phyloP scores from a whole-genome alignment of 164 flowering plant species.

The Paratinospora sagittata region DNA sequence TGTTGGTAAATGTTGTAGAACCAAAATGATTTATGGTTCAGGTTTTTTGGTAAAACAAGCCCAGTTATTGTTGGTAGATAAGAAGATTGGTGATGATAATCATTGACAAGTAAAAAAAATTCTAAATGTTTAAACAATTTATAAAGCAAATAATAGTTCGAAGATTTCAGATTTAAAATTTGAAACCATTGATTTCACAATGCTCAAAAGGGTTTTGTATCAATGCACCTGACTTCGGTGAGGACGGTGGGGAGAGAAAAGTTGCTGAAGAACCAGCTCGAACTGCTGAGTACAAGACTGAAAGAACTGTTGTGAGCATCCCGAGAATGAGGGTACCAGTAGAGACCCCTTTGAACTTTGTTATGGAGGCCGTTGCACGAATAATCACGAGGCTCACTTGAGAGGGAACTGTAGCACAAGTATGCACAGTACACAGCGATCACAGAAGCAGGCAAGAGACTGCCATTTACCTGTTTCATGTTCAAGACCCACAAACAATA shows the following conservation, averaged over 20 bases:
- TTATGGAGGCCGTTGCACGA: constrained; percentile 87
- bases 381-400: constrained; percentile 88
- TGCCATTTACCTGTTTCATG: constrained; percentile 77
- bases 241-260: constrained; percentile 90
- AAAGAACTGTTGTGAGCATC: constrained; percentile 92
- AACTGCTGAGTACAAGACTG: constrained; percentile 85
- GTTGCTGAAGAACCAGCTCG: constrained; percentile 98
- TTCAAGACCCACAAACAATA: background rate
- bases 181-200: too few relatives aligned
- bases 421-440: constrained; percentile 90
- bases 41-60: too few relatives aligned
- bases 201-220: constrained; percentile 5
- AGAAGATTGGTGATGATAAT: too few relatives aligned
- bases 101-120: too few relatives aligned
- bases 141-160: too few relatives aligned
- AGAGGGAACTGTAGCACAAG: constrained; percentile 81
- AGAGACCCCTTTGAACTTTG: constrained; percentile 65
- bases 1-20: too few relatives aligned
- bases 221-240: constrained; percentile 95
- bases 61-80: too few relatives aligned
- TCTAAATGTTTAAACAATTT: too few relatives aligned
- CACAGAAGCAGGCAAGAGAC: constrained; percentile 95
- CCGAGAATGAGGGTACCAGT: constrained; percentile 79
- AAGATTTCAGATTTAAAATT: too few relatives aligned
- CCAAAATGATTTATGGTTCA: too few relatives aligned